Evolutionary conservation across 2,329 filamentous ascomycete species (phyloP).

Genomic region (Monosporascus sp.): DNA sequence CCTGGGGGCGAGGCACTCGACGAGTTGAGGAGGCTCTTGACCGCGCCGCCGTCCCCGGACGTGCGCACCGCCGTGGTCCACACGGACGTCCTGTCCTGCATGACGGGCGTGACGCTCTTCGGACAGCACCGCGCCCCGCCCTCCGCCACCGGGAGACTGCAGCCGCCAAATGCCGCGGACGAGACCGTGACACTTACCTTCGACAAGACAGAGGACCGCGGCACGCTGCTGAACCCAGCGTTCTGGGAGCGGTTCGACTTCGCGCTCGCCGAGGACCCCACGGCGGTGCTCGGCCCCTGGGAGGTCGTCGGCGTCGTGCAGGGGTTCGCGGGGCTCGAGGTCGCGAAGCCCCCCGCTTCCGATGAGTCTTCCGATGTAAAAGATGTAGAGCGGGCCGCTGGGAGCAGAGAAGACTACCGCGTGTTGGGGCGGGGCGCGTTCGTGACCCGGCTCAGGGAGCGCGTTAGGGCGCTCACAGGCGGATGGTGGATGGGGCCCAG

Average conservation of each 20-base stretch:
- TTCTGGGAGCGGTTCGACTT: constrained; percentile 66
- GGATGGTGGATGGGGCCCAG: constrained; percentile 62
- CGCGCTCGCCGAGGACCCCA: constrained; percentile 50
- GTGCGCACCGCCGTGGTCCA: constrained; percentile 44
- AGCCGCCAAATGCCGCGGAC: neutral
- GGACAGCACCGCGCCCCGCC: constrained; percentile 39
- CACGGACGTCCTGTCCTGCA: constrained; percentile 62
- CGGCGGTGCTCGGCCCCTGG: constrained; percentile 45
- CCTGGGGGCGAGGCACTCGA: constrained; percentile 78
- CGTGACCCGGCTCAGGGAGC: constrained; percentile 33
- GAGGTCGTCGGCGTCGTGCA: constrained; percentile 51
- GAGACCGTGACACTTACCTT: constrained; percentile 34
- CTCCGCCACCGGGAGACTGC: constrained; percentile 6
- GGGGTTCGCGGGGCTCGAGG: constrained; percentile 54
- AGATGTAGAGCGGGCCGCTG: constrained; percentile 18
- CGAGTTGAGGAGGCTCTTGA: constrained; percentile 40
- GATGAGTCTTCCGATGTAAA: neutral
- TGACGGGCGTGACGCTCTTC: constrained; percentile 67
- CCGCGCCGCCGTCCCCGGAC: constrained; percentile 23
- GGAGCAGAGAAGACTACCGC: constrained; percentile 4
- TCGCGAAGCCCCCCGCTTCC: constrained; percentile 39
- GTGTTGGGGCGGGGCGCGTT: constrained; percentile 42
- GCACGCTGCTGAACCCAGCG: constrained; percentile 35
- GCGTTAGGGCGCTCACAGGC: constrained; percentile 42
- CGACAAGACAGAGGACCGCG: constrained; percentile 58